Evolutionary conservation across 306 rosid species (phyloP).

Genomic region (Bauhinia variegata): DNA sequence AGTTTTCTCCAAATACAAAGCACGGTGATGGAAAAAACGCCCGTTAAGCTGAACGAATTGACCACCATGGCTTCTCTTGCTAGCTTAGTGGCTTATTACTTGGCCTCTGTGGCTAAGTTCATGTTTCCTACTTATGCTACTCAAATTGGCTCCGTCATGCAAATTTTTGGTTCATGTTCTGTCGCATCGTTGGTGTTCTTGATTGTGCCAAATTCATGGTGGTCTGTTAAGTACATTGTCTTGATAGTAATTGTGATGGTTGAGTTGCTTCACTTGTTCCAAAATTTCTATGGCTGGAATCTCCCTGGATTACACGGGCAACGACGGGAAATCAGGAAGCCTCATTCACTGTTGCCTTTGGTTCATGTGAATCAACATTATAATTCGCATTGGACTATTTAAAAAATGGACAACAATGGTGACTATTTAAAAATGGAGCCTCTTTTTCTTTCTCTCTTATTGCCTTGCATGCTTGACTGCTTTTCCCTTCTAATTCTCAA

Average conservation of each 20-base stretch:
- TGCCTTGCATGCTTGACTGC: too few species aligned
- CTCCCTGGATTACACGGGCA: too few species aligned
- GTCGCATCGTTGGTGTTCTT: neutral
- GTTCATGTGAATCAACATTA: too few species aligned
- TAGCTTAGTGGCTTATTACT: neutral
- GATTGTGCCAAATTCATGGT: neutral
- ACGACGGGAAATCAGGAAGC: too few species aligned
- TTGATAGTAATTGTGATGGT: neutral
- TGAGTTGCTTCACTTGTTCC: neutral
- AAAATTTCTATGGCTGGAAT: too few species aligned
- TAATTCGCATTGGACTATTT: too few species aligned
- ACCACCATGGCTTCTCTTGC: neutral
- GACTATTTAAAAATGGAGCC: too few species aligned
- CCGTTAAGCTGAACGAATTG: neutral
- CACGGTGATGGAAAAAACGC: neutral
- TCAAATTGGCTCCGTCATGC: neutral
- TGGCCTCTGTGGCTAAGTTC: neutral
- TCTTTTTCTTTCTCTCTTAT: too few species aligned
- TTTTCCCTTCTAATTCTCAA: too few species aligned
- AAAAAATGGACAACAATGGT: too few species aligned
- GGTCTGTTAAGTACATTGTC: neutral
- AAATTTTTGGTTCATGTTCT: neutral
- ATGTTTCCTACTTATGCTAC: neutral
- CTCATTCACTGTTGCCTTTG: too few species aligned
- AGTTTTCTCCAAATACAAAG: neutral